Percentiles rank a stretch among this genome's conserved stretches.
These are phyloP conservation scores for Aspergillus oerlinghausenensis DNA, from an alignment of 2,329 filamentous ascomycete species.

Conservation along the genomic window DNA sequence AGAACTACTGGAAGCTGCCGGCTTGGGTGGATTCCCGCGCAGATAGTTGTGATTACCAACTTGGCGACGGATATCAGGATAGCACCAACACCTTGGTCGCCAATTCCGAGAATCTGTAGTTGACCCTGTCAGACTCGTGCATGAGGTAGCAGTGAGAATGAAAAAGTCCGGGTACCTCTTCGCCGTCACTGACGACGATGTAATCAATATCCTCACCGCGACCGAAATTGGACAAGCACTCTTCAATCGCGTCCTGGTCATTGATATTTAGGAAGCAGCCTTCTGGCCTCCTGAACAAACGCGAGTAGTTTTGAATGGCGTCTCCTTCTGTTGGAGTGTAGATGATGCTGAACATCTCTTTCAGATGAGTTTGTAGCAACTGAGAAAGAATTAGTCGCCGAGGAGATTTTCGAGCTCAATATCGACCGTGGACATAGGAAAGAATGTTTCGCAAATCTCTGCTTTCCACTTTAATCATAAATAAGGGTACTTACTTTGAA, in stretches of 20 bases:
- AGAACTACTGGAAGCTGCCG: slow-evolving; percentile 75
- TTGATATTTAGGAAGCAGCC: slow-evolving; percentile 77
- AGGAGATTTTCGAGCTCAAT: background rate
- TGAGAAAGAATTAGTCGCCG: slow-evolving; percentile 26
- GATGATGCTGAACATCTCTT: slow-evolving; percentile 86
- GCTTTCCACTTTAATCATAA: background rate
- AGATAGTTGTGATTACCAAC: slow-evolving; percentile 74
- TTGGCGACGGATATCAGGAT: slow-evolving; percentile 83
- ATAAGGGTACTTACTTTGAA: slow-evolving; percentile 53
- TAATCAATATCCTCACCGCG: slow-evolving; percentile 73
- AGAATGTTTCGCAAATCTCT: background rate
- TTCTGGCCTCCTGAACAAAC: slow-evolving; percentile 70
- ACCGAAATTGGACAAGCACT: slow-evolving; percentile 65
- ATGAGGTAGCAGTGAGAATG: slow-evolving; percentile 10
- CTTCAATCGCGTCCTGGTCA: slow-evolving; percentile 61
- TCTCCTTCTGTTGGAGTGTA: slow-evolving; percentile 90
- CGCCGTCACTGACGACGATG: slow-evolving; percentile 75
- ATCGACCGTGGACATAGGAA: background rate
- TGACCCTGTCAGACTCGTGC: background rate
- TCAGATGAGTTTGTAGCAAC: slow-evolving; percentile 70
- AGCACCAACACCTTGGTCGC: slow-evolving; percentile 81
- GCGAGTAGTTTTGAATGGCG: slow-evolving; percentile 78
- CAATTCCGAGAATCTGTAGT: slow-evolving; percentile 76
- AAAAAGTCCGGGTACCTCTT: slow-evolving; percentile 35
- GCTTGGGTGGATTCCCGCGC: slow-evolving; percentile 79